Evolutionary conservation across 441 rosid genomes (phyloP), one percentile per base, ranked within the genome.

Genomic region (Populus tomentosa): DNA sequence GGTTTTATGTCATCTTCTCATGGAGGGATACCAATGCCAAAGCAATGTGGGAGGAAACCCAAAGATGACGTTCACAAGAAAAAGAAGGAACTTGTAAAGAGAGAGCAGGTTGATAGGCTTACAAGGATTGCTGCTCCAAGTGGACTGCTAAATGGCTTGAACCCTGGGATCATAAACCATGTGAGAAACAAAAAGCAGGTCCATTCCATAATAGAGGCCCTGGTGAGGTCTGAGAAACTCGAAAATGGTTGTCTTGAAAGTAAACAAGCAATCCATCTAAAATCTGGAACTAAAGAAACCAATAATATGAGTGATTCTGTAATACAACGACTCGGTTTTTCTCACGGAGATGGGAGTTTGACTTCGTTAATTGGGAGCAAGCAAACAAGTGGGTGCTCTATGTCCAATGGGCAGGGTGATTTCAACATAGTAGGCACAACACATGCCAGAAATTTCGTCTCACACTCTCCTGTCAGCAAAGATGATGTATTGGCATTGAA

Each of bases 131-230:
- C 97, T 26, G 94, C 97, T 28, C 99, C 99, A 1, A 95, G 97
- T 82, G 98, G 97, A 59, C 85, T 94, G 82, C 89, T 95, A 76
- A 92, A 89, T 67, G 97, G 88, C 62, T 75, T 94, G 84, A 95
- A 95, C 81, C 99, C 97, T 0, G 97, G 98, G 56, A 95, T 95
- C 70, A 92, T 95, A 80, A 92, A 89, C 85, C 95, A 91, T 78
- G 94, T 96, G 65, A 88, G 99, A 78, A 94, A 88, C 69, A 91
- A 83, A 81, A 89, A 88, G 79, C 99, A 96, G 80, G 99, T 96
- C 53, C 95, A 88, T 81, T 91, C 99, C 40, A 88, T 96, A 50
- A 94, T 96, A 70, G 94, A 92, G 87, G 90, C 97, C 50, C 38
- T 95, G 69, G 91, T 92, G 69, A 87, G 89, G 84, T 89, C 87